Conservation (phyloP, 805 yeast genomes). For the Priceomyces medius region DNA sequence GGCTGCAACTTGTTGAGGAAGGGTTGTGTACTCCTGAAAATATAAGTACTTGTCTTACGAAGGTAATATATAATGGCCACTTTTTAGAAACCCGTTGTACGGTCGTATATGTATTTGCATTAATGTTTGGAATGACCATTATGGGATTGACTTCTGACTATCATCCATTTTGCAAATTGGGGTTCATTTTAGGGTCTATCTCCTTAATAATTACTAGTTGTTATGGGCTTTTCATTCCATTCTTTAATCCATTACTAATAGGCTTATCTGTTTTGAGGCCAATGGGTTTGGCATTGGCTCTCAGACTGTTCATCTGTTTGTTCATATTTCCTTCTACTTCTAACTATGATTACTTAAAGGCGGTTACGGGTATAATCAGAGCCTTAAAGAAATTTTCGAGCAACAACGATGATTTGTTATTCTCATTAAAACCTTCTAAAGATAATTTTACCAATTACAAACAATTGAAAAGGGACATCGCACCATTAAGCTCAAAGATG, state of each 20-base stretch:
- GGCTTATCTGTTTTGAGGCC: constrained; percentile 22
- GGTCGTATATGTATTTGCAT: constrained; percentile 22
- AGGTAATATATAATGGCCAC: constrained; percentile 25
- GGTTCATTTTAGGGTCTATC: constrained; percentile 23
- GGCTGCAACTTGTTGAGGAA: constrained; percentile 17
- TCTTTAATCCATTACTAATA: constrained; percentile 21
- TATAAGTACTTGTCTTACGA: constrained; percentile 16
- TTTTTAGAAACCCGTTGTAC: constrained; percentile 19
- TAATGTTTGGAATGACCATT: constrained; percentile 20
- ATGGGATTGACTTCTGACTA: constrained; percentile 21
- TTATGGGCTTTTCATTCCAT: constrained; percentile 26
- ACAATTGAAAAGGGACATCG: constrained; percentile 17
- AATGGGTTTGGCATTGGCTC: constrained; percentile 22
- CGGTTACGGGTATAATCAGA: not conserved
- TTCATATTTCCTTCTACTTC: constrained; percentile 31
- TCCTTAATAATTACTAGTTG: constrained; percentile 20
- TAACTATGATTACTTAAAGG: constrained; percentile 5
- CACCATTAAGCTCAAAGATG: constrained; percentile 16
- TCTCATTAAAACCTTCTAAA: constrained; percentile 26
- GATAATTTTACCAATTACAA: constrained; percentile 22
- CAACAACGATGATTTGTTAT: constrained; percentile 22
- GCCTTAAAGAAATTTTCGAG: not conserved
- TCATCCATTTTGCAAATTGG: constrained; percentile 17
- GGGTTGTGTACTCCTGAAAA: constrained; percentile 25
- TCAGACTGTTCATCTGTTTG: constrained; percentile 16